Base-by-base conservation (phyloP, 2,329 filamentous ascomycete genomes). In the Didymella sp. region DNA sequence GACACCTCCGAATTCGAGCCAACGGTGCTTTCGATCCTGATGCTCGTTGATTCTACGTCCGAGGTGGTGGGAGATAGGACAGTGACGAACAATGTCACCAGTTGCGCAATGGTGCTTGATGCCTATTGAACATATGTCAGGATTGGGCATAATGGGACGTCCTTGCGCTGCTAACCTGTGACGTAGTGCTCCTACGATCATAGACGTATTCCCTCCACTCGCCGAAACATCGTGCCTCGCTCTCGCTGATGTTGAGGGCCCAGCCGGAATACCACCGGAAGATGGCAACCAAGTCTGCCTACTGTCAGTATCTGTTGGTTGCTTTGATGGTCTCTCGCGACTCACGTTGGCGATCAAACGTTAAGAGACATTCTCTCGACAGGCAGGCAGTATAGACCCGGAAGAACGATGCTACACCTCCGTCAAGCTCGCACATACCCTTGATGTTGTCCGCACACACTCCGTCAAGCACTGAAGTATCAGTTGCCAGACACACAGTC, bases 371-470 rank as follows among this genome's bases (percentile, higher is more conserved):
- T 13, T 19, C 27, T 4, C 17, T 19, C 37, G 35, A 31, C 17
- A 55, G 21, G 12, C 51, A 55, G 0, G 13, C 8, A 1, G 35
- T 24, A 15, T 33, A 55, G 4, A 48, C 31, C 1, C 38, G 38
- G 8, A 55, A 55, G 31, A 28, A 55, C 12, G 38, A 44, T 4
- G 38, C 38, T 4, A 55, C 51, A 6, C 45, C 51, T 7, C 45
- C 45, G 15, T 49, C 38, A 2, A 55, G 40, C 9, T 45, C 30
- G 31, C 45, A 55, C 4, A 55, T 38, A 11, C 38, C 51, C 15
- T 38, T 31, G 11, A 49, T 12, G 31, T 49, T 55, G 7, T 55
- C 40, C 22, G 51, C 51, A 24, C 44, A 55, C 21, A 49, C 35
- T 9, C 51, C 45, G n/a, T 55, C 38, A 4, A 55, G 45, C 17